phyloP scores from a whole-genome alignment of 2,329 filamentous ascomycete genomes.

The Neonectria magnoliae region DNA sequence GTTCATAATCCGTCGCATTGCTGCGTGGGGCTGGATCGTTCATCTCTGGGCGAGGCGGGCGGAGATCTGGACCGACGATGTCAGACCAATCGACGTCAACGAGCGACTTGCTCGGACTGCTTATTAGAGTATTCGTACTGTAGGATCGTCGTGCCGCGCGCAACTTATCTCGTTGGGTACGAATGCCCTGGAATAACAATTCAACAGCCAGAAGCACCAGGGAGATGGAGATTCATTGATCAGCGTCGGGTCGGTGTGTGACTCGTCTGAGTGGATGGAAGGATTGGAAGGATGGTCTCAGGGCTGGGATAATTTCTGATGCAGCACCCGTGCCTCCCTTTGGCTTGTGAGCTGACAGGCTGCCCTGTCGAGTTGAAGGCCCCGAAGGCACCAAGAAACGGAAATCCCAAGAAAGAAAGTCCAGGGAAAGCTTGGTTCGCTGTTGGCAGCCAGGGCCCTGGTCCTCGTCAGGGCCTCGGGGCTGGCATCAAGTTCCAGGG shows the following conservation, averaged over 20 bases:
- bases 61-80: conserved; percentile 15
- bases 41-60: conserved; percentile 12
- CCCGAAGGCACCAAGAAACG: not conserved
- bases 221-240: not conserved
- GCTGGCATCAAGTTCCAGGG: conserved; percentile 17
- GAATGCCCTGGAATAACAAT: not conserved
- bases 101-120: not conserved
- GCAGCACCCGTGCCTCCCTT: not conserved
- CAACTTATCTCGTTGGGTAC: not conserved
- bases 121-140: not conserved
- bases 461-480: conserved; percentile 28
- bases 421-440: conserved; percentile 15
- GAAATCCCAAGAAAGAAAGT: not conserved
- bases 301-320: conserved; percentile 18
- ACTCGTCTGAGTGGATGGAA: not conserved
- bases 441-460: conserved; percentile 22
- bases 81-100: not conserved
- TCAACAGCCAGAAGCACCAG: too few relatives aligned
- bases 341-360: conserved; percentile 14
- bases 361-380: conserved; percentile 9
- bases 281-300: conserved; percentile 15
- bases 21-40: conserved; percentile 16
- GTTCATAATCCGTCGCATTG: not conserved
- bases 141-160: not conserved
- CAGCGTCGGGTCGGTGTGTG: not conserved